A percentile compares a stretch with the other conserved stretches of the same genome.
Conservation (phyloP, 1,284 basidiomycete species). For the Leccinum laetum region DNA sequence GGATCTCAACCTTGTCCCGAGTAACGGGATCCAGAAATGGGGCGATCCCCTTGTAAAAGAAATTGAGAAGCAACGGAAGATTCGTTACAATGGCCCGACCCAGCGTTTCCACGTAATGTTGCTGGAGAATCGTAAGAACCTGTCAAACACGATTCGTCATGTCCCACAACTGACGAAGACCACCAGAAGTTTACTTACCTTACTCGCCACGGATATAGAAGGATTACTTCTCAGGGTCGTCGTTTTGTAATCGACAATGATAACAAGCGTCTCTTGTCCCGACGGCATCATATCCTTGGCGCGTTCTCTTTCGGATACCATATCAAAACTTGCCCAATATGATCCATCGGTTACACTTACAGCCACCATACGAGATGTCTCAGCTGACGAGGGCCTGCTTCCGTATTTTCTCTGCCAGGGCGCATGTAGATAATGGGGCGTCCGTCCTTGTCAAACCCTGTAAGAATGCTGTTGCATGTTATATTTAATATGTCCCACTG, state of each 20-base stretch:
- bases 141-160: conserved; percentile 21
- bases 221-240: conserved; percentile 82
- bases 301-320: conserved; percentile 57
- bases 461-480: conserved; percentile 69
- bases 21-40: conserved; percentile 93
- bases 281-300: conserved; percentile 86
- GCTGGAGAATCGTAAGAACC: conserved; percentile 83
- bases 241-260: conserved; percentile 83
- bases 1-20: conserved; percentile 69
- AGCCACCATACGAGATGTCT: conserved; percentile 82
- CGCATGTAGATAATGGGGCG: conserved; percentile 85
- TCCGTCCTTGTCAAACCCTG: conserved; percentile 82
- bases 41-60: conserved; percentile 86
- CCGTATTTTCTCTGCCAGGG: conserved; percentile 81
- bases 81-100: conserved; percentile 87
- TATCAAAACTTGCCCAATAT: conserved; percentile 10
- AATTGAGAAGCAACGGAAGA: conserved; percentile 75
- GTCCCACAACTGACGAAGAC: neutral
- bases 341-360: conserved; percentile 44
- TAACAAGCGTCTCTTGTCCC: conserved; percentile 78
- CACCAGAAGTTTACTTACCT: conserved; percentile 43
- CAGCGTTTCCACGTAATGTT: conserved; percentile 90
- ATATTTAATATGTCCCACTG: neutral
- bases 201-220: conserved; percentile 74
- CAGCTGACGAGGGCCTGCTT: conserved; percentile 73